Conservation (phyloP, 768 basidiomycete species). For the Mycena amicta region DNA sequence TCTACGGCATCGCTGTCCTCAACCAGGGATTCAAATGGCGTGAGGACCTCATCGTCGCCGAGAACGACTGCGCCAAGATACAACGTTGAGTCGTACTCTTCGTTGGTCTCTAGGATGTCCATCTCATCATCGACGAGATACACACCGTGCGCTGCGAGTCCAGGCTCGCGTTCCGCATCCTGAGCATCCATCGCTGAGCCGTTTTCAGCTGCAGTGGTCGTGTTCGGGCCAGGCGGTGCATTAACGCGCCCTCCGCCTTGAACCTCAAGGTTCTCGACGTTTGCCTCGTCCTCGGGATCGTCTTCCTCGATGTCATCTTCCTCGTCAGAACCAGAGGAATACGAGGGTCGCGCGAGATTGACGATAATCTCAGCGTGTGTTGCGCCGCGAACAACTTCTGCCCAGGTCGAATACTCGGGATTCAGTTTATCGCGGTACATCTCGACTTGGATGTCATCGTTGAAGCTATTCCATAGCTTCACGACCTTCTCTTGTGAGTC, state of each 20-base stretch:
- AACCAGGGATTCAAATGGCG: background rate
- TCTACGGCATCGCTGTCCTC: background rate
- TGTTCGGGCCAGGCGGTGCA: background rate
- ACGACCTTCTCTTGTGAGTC: constrained; percentile 30
- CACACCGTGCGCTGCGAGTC: background rate
- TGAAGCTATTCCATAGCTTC: constrained; percentile 37
- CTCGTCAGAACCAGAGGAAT: too few relatives aligned
- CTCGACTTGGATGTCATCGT: constrained; percentile 28
- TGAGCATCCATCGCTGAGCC: background rate
- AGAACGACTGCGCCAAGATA: background rate
- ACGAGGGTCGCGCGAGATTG: background rate
- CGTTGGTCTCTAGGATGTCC: background rate
- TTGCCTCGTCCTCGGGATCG: background rate
- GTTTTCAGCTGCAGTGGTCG: background rate
- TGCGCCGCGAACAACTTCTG: constrained; percentile 28
- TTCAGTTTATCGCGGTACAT: constrained; percentile 31
- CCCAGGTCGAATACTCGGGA: constrained; percentile 29
- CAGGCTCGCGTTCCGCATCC: background rate
- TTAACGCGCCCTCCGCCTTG: background rate
- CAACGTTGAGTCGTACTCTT: background rate
- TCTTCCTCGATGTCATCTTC: too few relatives aligned
- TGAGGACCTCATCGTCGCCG: background rate
- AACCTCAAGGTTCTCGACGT: background rate
- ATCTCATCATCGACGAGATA: background rate
- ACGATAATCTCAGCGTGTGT: constrained; percentile 29